These are phyloP conservation scores for Chrysoporthe austroafricana DNA, from an alignment of 2,329 filamentous ascomycete species.

Conservation along the genomic window DNA sequence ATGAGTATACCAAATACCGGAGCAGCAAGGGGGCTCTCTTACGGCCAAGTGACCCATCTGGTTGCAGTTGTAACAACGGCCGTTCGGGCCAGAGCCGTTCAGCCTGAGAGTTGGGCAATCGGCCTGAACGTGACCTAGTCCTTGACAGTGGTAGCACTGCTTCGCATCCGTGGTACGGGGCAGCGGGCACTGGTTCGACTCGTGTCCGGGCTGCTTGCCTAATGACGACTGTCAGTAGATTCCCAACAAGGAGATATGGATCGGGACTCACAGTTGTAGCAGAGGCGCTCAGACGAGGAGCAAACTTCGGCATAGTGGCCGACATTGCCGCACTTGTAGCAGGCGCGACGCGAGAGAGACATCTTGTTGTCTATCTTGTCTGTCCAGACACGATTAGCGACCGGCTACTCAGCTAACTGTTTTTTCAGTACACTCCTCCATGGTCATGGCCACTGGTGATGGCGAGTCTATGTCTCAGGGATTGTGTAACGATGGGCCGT, in stretches of 20 bases:
- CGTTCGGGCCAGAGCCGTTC: constrained; percentile 75
- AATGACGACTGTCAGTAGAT: constrained; percentile 32
- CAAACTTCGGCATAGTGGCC: constrained; percentile 87
- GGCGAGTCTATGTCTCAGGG: no score
- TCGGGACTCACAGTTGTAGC: constrained; percentile 88
- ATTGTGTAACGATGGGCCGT: not conserved
- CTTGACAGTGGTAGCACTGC: constrained; percentile 99
- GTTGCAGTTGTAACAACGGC: constrained; percentile 96
- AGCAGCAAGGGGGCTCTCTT: constrained; percentile 40
- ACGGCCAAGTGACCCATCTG: constrained; percentile 90
- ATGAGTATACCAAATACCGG: constrained; percentile 11
- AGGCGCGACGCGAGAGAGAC: constrained; percentile 82
- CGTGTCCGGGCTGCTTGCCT: constrained; percentile 93
- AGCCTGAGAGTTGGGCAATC: constrained; percentile 96
- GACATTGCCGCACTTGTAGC: constrained; percentile 83
- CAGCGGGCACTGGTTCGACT: constrained; percentile 96
- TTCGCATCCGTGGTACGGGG: constrained; percentile 97
- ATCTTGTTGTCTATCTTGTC: constrained; percentile 51
- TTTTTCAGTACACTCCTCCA: constrained; percentile 24
- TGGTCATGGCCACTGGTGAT: constrained; percentile 26
- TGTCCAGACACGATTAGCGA: constrained; percentile 26
- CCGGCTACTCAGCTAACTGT: not conserved
- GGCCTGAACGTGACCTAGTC: constrained; percentile 95
- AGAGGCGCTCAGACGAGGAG: constrained; percentile 96
- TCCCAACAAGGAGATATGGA: not conserved